Base-by-base conservation (phyloP, 495 filamentous ascomycete genomes). In the Penicillium longicatenatum region DNA sequence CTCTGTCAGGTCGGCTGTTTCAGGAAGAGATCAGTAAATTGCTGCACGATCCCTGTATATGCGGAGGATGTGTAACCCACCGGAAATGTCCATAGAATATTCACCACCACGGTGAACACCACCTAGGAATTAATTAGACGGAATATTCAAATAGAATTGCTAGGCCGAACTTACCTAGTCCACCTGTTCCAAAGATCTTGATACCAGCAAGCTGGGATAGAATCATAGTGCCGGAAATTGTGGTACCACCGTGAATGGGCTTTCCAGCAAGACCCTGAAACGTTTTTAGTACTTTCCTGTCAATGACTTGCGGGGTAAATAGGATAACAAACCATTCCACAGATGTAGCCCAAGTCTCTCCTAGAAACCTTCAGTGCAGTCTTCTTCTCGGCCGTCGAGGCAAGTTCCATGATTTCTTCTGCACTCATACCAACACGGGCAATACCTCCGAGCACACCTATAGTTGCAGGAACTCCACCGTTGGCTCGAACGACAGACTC, bases 41-140 rank as follows among this genome's bases (percentile, higher is more conserved):
- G 37, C 45, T 48, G 45, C 45, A 52, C 20, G 19, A 37, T 11
- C 50, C 30, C 1, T 22, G 20, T 6, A 19, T 8, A 19, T 39
- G 19, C 43, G 49, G 43, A 26, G 22, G 1, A 45, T 17, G 48
- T 49, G 31, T 16, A 39, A 45, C 66, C 16, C 69, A 77, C 77
- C 75, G 57, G 92, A 96, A 49, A 98, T 86, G 68, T 98, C 94
- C 85, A 97, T 88, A 0, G 88, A 89, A 53, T 79, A 81, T 70
- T 97, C 88, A 16, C 83, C 93, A 46, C 90, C 94, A 21, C 92
- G 82, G 70, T 98, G 94, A n/a, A 98, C 94, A 48, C 94, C 94
- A 56, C 94, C 92, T 60, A 88, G 52, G 87, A 60, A 39, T 24
- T 41, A 46, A 31, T 66, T 52, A 57, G 49, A 56, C 33, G 14